Evolutionary conservation across 331 rosid genomes (phyloP), one percentile per base, ranked within the genome.

Genomic region (Saraca asoca): DNA sequence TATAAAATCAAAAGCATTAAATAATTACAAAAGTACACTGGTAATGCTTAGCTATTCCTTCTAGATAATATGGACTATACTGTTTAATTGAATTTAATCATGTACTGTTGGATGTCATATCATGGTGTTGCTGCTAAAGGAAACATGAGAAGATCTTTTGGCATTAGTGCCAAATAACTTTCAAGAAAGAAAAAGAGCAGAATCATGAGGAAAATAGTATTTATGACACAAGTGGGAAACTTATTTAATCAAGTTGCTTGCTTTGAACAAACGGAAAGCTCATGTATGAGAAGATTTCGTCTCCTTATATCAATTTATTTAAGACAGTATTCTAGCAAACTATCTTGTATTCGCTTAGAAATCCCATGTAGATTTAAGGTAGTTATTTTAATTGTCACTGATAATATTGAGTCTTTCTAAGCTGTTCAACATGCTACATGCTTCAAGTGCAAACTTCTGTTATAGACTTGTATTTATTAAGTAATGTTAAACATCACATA

Each of bases 71-170:
- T 68, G 73, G 19, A 79, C 66, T 63, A 64, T 73, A 70, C 73
- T 74, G 77, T 58, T 80, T 18, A 53, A 77, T 55, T 73, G 81
- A 85, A 82, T 74, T 68, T 78, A 80, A 80, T 76, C 82, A 72
- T 71, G 58, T 72, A 54, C 54, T 69, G 72, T 62, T 72, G 73
- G 76, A 58, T 74, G 81, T 66, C 63, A 59, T 53, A 79, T 87
- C 78, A 82, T 89, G 70, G 66, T 68, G 84, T 69, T 57, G 71
- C 81, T 67, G 63, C 55, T 38, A 44, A 53, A 65, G 82, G 85
- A 76, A 74, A 78, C 85, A 54, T 71, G 58, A 56, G 17, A 42
- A 64, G 48, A 54, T 48, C 43, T 74, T 72, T 59, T 70, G 24
- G 12, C 55, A 15, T 56, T 29, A 71, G 68, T 67, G 73, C 66